Percentiles rank a stretch among this genome's conserved stretches.
These are phyloP conservation scores for Russula sp. DNA, from an alignment of 768 basidiomycete species.

Conservation along the genomic window DNA sequence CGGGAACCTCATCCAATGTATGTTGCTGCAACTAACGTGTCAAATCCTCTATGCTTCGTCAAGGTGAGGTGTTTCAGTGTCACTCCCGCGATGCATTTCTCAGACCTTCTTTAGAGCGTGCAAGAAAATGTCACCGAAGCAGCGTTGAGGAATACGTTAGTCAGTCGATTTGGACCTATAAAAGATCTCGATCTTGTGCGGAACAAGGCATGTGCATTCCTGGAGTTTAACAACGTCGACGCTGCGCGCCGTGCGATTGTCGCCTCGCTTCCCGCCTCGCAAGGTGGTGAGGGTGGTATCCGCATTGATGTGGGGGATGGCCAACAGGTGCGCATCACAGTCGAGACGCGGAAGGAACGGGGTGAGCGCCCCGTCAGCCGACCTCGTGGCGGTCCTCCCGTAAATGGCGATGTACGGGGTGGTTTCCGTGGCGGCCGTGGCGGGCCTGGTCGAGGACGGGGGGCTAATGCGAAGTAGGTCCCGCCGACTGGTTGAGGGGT, in stretches of 20 bases:
- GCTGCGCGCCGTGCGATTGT: slow-evolving; percentile 83
- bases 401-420: slow-evolving; percentile 49
- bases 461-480: slow-evolving; percentile 36
- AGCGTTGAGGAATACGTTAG: slow-evolving; percentile 50
- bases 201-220: slow-evolving; percentile 87
- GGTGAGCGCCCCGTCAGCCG: slow-evolving; percentile 69
- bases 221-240: slow-evolving; percentile 80
- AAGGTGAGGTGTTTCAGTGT: slow-evolving; percentile 53
- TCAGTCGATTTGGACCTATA: slow-evolving; percentile 70
- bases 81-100: slow-evolving; percentile 9
- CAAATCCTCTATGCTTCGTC: slow-evolving; percentile 84
- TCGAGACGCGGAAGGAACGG: slow-evolving; percentile 91
- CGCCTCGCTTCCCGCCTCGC: slow-evolving; percentile 56
- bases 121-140: slow-evolving; percentile 57
- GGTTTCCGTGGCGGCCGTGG: slow-evolving; percentile 49
- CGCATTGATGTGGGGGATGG: slow-evolving; percentile 66
- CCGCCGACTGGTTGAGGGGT: slow-evolving; percentile 1
- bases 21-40: slow-evolving; percentile 58
- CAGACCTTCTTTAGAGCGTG: slow-evolving; percentile 53
- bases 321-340: slow-evolving; percentile 54
- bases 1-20: slow-evolving; percentile 48
- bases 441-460: slow-evolving; percentile 44
- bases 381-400: slow-evolving; percentile 59
- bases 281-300: slow-evolving; percentile 90
- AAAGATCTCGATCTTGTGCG: slow-evolving; percentile 89